phyloP scores from a whole-genome alignment of 164 flowering plant species.

The Sedum album region DNA sequence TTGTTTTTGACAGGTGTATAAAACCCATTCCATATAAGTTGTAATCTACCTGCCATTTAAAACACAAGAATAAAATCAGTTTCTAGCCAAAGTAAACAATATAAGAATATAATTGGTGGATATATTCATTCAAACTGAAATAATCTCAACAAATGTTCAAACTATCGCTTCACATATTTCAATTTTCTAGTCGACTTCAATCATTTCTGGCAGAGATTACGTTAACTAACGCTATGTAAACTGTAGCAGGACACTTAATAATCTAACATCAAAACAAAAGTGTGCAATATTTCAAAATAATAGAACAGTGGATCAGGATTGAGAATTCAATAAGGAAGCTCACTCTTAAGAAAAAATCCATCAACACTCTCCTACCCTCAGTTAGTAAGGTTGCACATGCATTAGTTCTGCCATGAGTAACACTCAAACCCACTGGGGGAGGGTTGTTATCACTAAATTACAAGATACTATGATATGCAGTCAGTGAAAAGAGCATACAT shows the following conservation, averaged over 20 bases:
- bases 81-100: neutral
- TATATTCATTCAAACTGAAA: neutral
- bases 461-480: neutral
- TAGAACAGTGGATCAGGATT: neutral
- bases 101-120: neutral
- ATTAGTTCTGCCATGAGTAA: neutral
- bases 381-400: neutral
- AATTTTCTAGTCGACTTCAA: neutral
- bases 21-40: conserved; percentile 97
- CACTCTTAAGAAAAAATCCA: neutral
- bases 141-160: neutral
- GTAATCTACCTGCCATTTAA: conserved; percentile 56
- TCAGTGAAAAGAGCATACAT: neutral
- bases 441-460: no score
- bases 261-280: neutral
- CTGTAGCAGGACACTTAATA: neutral
- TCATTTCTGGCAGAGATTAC: no score
- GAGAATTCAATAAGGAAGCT: neutral
- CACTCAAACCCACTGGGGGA: no score
- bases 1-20: conserved; percentile 71
- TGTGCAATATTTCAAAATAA: neutral
- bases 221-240: neutral
- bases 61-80: neutral
- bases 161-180: neutral
- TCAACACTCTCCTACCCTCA: neutral